phyloP scores from a whole-genome alignment of 345 rosid genomes.

The Excoecaria agallocha region DNA sequence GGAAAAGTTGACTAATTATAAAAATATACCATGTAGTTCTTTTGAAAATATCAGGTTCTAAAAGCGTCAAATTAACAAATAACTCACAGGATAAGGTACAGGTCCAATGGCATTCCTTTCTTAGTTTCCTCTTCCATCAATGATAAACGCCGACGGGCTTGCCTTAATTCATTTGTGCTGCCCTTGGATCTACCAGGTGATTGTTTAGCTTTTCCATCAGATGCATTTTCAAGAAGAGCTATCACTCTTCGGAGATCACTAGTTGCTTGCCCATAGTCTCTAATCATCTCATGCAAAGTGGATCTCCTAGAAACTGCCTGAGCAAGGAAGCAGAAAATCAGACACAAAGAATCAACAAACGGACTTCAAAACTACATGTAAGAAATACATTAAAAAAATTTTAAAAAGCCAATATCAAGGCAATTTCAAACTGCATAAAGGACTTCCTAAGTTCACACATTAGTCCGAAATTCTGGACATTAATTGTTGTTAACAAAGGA shows the following conservation, averaged over 20 bases:
- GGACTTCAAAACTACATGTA: background rate
- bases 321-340: conserved; percentile 19
- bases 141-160: conserved; percentile 57
- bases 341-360: background rate
- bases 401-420: background rate
- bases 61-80: conserved; percentile 10
- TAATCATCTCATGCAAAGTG: conserved; percentile 74
- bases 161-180: conserved; percentile 59
- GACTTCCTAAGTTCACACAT: background rate
- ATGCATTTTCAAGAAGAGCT: conserved; percentile 52
- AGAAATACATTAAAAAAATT: background rate
- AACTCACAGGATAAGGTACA: conserved; percentile 79
- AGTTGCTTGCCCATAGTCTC: conserved; percentile 86
- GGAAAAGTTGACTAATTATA: background rate
- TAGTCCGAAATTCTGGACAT: background rate
- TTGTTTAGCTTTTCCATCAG: conserved; percentile 39
- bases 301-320: conserved; percentile 96
- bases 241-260: conserved; percentile 69
- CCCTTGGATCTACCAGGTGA: conserved; percentile 32
- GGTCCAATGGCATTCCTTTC: conserved; percentile 55
- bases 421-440: background rate
- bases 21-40: background rate
- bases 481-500: background rate
- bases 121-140: conserved; percentile 69
- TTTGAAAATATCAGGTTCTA: background rate